Conservation (phyloP, 805 yeast genomes). For the Starmerella potacharoeniae region DNA sequence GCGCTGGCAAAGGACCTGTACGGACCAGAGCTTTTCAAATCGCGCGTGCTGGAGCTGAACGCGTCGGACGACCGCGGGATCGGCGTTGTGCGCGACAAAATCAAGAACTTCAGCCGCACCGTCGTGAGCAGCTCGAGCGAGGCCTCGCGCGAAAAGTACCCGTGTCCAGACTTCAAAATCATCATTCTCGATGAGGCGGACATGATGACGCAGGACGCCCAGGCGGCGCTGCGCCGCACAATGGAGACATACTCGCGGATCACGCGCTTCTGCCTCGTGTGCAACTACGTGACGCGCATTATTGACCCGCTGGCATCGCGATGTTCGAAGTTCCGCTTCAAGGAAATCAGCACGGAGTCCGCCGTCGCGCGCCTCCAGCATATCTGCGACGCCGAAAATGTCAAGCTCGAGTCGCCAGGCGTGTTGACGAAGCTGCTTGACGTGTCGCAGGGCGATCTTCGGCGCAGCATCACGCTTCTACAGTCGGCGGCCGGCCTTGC, state of each 20-base stretch:
- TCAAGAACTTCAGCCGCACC: conserved; percentile 85
- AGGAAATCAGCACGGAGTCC: conserved; percentile 56
- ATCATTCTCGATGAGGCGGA: conserved; percentile 92
- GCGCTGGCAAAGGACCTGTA: conserved; percentile 81
- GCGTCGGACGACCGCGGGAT: conserved; percentile 98
- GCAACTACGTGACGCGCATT: conserved; percentile 92
- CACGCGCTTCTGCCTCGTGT: conserved; percentile 85
- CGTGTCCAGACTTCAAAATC: conserved; percentile 94
- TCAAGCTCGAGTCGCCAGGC: conserved; percentile 31
- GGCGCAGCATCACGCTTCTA: conserved; percentile 81
- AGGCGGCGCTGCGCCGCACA: conserved; percentile 81
- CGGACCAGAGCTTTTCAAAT: conserved; percentile 74
- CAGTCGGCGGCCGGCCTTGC: conserved; percentile 52
- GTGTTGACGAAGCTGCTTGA: conserved; percentile 54
- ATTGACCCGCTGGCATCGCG: conserved; percentile 94
- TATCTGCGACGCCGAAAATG: conserved; percentile 45
- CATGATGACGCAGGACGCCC: conserved; percentile 92
- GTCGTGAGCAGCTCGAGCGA: conserved; percentile 69
- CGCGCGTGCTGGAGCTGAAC: conserved; percentile 88
- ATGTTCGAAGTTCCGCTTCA: conserved; percentile 90
- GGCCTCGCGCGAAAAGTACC: conserved; percentile 60
- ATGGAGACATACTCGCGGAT: conserved; percentile 56
- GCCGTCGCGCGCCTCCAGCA: conserved; percentile 57
- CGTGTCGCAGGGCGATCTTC: conserved; percentile 80
- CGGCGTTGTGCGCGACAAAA: conserved; percentile 94